A percentile compares a stretch with the other conserved stretches of the same genome.
Evolutionary conservation across 139 green algal species (phyloP).

Genomic region (Chlorella vulgaris): DNA sequence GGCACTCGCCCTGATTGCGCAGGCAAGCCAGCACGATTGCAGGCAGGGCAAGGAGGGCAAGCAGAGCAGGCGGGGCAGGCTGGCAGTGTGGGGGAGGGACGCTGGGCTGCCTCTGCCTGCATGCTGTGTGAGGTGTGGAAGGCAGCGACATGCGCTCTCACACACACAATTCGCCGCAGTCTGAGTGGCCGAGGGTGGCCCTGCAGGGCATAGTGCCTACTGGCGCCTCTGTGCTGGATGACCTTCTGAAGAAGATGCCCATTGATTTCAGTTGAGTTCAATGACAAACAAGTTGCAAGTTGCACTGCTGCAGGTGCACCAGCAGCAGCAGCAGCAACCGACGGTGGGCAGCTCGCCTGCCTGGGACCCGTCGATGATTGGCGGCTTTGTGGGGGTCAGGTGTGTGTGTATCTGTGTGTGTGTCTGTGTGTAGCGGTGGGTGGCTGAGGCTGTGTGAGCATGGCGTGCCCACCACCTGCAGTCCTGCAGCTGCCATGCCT

Average conservation of each 20-base stretch:
- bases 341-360: slow-evolving; percentile 32
- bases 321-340: background rate
- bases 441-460: background rate
- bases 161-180: too few relatives aligned
- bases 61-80: background rate
- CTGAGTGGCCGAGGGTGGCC: background rate
- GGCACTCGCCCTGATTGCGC: slow-evolving; percentile 72
- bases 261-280: background rate
- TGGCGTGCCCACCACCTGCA: background rate
- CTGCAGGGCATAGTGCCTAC: background rate
- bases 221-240: background rate
- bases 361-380: slow-evolving; percentile 61
- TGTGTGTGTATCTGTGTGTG: slow-evolving; percentile 11
- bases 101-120: too few relatives aligned
- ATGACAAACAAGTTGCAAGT: too few relatives aligned
- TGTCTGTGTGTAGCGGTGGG: slow-evolving; percentile 47
- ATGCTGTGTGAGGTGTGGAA: too few relatives aligned
- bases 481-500: background rate
- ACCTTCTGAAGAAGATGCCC: background rate
- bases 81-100: background rate
- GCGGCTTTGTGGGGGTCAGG: slow-evolving; percentile 55
- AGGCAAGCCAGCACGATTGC: slow-evolving; percentile 42
- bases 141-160: too few relatives aligned
- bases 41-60: background rate
- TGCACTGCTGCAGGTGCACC: slow-evolving; percentile 25